A percentile compares a stretch with the other conserved stretches of the same genome.
phyloP scores from a whole-genome alignment of 2,329 filamentous ascomycete species.

The Coccinonectria pachysandricola region DNA sequence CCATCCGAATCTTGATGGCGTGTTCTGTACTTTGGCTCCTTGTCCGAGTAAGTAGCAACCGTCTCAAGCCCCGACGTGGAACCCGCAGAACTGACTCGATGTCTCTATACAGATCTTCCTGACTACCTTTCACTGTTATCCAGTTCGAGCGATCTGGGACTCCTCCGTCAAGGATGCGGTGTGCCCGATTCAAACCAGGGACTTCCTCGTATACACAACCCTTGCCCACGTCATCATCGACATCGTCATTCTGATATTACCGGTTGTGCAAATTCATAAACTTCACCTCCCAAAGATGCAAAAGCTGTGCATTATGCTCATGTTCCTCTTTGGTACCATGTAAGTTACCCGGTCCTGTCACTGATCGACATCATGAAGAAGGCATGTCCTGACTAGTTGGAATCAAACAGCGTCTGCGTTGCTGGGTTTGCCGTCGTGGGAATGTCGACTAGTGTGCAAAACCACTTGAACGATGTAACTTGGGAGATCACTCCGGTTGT shows the following conservation, averaged over 20 bases:
- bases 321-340: conserved; percentile 23
- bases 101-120: conserved; percentile 17
- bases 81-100: no score
- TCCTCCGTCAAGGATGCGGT: conserved; percentile 1
- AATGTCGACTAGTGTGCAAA: conserved; percentile 7
- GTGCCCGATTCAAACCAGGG: conserved; percentile 17
- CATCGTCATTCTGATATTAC: conserved; percentile 20
- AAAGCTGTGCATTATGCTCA: conserved; percentile 17
- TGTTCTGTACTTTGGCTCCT: conserved; percentile 18
- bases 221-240: conserved; percentile 22
- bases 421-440: conserved; percentile 13
- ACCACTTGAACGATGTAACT: conserved; percentile 8
- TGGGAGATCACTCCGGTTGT: conserved; percentile 15
- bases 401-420: conserved; percentile 7
- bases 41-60: conserved; percentile 16
- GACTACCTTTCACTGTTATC: conserved; percentile 21
- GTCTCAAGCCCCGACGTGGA: no score
- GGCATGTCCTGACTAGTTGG: no score
- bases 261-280: conserved; percentile 20
- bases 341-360: no score
- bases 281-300: conserved; percentile 18
- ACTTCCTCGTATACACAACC: conserved; percentile 24
- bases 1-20: conserved; percentile 16
- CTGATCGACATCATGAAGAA: no score
- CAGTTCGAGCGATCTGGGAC: conserved; percentile 21